phyloP scores from a whole-genome alignment of 306 rosid species.

The Amphicarpaea edgeworthii region DNA sequence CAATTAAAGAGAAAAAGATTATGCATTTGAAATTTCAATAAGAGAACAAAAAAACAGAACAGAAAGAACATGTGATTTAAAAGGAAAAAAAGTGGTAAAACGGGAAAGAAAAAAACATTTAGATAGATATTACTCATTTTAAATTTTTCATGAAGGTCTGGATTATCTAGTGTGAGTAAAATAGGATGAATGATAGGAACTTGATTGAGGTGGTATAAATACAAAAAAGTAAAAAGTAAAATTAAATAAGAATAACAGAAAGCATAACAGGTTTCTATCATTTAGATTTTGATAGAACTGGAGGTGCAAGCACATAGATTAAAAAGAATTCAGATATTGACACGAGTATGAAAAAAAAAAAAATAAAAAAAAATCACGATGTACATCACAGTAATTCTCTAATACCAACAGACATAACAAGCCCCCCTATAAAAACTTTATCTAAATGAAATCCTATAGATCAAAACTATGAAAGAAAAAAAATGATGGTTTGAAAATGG shows the following conservation, averaged over 20 bases:
- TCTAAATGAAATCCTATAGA: constrained; percentile 28
- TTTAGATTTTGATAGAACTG: constrained; percentile 9
- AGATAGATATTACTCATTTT: background rate
- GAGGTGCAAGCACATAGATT: constrained; percentile 7
- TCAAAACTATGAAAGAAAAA: constrained; percentile 27
- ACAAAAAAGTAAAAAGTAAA: background rate
- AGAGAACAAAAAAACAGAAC: too few species aligned
- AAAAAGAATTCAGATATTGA: constrained; percentile 49
- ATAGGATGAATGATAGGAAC: background rate
- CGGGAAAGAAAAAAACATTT: background rate
- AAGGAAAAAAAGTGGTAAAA: background rate
- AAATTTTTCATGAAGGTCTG: background rate
- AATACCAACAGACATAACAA: constrained; percentile 51
- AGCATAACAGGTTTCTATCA: background rate
- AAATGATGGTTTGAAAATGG: constrained; percentile 45
- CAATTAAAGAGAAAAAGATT: background rate
- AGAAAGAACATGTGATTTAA: background rate
- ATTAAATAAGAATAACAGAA: background rate
- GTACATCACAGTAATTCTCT: constrained; percentile 57
- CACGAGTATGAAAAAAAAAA: constrained; percentile 41
- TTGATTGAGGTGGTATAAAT: background rate
- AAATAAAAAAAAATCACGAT: constrained; percentile 49
- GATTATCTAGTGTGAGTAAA: background rate
- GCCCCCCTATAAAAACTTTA: constrained; percentile 5
- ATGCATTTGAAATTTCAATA: background rate